Evolutionary conservation across 1,139 yeast species (phyloP), one percentile per base, ranked within the genome.

Genomic region (Debaryomyces subglobosus): DNA sequence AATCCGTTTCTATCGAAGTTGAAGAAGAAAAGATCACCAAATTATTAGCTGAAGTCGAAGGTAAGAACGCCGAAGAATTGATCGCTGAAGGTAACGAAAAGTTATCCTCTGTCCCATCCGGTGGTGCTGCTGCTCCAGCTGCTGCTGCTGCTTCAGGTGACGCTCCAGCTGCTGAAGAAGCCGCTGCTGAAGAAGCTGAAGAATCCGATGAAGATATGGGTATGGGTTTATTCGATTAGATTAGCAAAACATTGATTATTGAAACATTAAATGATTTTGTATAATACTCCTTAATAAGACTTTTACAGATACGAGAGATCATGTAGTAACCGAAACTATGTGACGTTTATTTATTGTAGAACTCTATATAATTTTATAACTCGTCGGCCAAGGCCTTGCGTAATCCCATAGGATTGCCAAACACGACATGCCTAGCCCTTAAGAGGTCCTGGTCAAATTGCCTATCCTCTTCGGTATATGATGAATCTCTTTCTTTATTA

Each of bases 91-190:
- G 99, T 83, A 79, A 89, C 76, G 79, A 85, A 77, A 94, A 94
- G 84, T 88, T 94, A 72, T 92, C 98, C 64, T 82, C 97, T 60
- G 96, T 92, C 62, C 98, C 99, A 79, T 71, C 97, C 72, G 99
- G 96, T 77, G 97, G 94, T 80, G 92, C 96, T 70, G 92, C 89
- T 64, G 81, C 89, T 68, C 80, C 82, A 65, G 81, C 80, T 69
- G 77, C 65, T 60, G 67, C 69, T 60, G 74, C 75, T 52, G 69
- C 77, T 52, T 68, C 71, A 55, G 72, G 66, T 57, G 84, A 79
- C 65, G 84, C 86, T 64, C 81, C 84, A 61, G 81, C 78, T 65
- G 86, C 80, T 58, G 90, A 79, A 59, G 86, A 71, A 56, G 88
- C 75, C 53, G 96, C 80, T 60, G 96, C 77, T 55, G 96, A 77